These are phyloP conservation scores for Alternaria brassicicola DNA, from an alignment of 2,329 filamentous ascomycete genomes.

Conservation along the genomic window DNA sequence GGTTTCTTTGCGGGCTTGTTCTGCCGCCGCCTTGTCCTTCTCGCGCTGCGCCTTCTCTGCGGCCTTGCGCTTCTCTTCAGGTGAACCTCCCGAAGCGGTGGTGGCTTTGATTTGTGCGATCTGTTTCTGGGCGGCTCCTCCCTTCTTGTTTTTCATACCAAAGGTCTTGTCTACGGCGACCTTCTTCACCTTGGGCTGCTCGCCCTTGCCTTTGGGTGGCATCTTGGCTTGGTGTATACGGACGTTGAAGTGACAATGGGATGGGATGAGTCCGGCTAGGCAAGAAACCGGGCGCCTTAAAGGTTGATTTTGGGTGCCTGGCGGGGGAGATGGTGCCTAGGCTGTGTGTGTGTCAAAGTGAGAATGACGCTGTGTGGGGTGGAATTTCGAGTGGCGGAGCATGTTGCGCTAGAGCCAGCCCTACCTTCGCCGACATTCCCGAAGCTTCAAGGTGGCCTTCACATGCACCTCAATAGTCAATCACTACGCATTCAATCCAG, in stretches of 20 bases:
- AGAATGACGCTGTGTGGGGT: slow-evolving; percentile 47
- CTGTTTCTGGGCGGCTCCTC: slow-evolving; percentile 83
- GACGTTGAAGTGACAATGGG: slow-evolving; percentile 15
- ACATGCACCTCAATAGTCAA: slow-evolving; percentile 13
- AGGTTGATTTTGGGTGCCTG: slow-evolving; percentile 24
- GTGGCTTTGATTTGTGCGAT: slow-evolving; percentile 80
- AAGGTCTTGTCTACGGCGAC: slow-evolving; percentile 93
- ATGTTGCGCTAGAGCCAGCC: slow-evolving; percentile 22
- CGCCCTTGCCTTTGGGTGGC: slow-evolving; percentile 68
- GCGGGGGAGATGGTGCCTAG: slow-evolving; percentile 18
- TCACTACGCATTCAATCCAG: slow-evolving; percentile 8
- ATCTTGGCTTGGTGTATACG: slow-evolving; percentile 57
- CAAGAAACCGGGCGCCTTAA: not conserved
- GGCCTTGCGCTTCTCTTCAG: slow-evolving; percentile 83
- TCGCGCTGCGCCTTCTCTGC: slow-evolving; percentile 70
- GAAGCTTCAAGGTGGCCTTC: slow-evolving; percentile 38
- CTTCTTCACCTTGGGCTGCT: slow-evolving; percentile 61
- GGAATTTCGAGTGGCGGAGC: slow-evolving; percentile 29
- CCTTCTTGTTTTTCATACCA: slow-evolving; percentile 99
- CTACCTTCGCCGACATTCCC: slow-evolving; percentile 21
- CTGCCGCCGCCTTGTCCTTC: slow-evolving; percentile 89
- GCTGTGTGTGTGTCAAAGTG: slow-evolving; percentile 38
- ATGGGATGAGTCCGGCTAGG: not conserved
- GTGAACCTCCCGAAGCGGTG: slow-evolving; percentile 67
- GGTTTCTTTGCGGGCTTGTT: slow-evolving; percentile 79